These are phyloP conservation scores for Eimeria maxima DNA, from an alignment of 169 alveolate genomes.

Conservation along the genomic window DNA sequence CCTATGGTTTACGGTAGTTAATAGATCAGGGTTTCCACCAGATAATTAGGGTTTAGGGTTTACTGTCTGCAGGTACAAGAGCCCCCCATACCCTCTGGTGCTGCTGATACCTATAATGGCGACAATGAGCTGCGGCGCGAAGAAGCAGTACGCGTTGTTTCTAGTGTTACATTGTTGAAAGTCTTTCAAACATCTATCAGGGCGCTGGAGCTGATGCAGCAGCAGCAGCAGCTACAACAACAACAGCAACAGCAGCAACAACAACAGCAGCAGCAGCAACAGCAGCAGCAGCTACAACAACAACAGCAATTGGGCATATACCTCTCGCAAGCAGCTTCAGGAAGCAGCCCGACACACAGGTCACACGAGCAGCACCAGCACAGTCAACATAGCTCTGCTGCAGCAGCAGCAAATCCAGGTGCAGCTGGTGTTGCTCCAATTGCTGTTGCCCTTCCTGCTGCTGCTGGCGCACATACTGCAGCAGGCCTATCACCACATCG, in stretches of 20 bases:
- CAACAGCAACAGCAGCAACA: not conserved
- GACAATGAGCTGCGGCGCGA: not conserved
- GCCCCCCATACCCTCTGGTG: not conserved
- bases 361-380: too few species aligned
- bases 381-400: too few species aligned
- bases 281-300: too few species aligned
- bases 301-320: not conserved
- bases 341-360: too few species aligned
- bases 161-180: not conserved
- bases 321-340: not conserved
- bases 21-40: too few species aligned
- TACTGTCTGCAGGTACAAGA: slow-evolving; percentile 26
- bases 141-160: not conserved
- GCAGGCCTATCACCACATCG: not conserved
- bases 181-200: not conserved
- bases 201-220: not conserved
- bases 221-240: slow-evolving; percentile 19
- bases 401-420: too few species aligned
- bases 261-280: too few species aligned
- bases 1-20: too few species aligned
- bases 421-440: too few species aligned
- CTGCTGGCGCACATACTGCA: not conserved
- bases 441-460: not conserved
- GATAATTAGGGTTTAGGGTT: not conserved
- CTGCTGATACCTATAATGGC: not conserved